Evolutionary conservation across 177 flowering plant species (phyloP), one percentile per base, ranked within the genome.

Genomic region (Vitis hybrid): DNA sequence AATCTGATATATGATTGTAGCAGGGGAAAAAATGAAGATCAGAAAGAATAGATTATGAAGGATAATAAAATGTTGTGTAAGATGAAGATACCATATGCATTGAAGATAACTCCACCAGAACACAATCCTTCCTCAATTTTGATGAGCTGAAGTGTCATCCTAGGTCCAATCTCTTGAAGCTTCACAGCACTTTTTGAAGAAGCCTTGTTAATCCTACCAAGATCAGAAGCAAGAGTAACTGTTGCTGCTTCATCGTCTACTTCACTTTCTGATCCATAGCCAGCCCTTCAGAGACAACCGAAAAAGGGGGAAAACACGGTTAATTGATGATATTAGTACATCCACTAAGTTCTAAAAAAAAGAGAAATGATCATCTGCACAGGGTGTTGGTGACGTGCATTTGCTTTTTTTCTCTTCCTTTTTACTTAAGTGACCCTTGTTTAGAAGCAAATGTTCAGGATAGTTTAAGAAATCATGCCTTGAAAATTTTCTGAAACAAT

Each of bases 211-310:
- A 86, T 87, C 82, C 96, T 87, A 49, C 93, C 90, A 71, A 93
- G 68, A 82, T 91, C 93, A 73, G 73, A 82, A 27, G 87, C 50
- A 60, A 95, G 76, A 73, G 86, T 89, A 61, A 95, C 96, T 27
- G 87, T 90, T 16, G 97, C 97, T 60, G 98, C 97, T 78, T 94
- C 97, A 56, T 95, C 98, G 77, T 95, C 99, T 54, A 78, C 96
- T 85, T 95, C 99, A 81, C 99, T 95, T 84, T 95, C 99, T 69
- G 99, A 95, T 67, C 96, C 96, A 87, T 95, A 95, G 56, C 98
- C 99, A 80, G 94, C 96, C 82, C 99, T 93, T 75, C 67, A 80
- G 32, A 70, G 11, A 58, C 19, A 50, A 52, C 10, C 13, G 13
- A 55, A 63, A 49, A 2, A 67, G 13, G 9, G 30, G 30, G 30